Base-by-base conservation (phyloP, 139 green algal species). In the Diplosphaera chodatii region DNA sequence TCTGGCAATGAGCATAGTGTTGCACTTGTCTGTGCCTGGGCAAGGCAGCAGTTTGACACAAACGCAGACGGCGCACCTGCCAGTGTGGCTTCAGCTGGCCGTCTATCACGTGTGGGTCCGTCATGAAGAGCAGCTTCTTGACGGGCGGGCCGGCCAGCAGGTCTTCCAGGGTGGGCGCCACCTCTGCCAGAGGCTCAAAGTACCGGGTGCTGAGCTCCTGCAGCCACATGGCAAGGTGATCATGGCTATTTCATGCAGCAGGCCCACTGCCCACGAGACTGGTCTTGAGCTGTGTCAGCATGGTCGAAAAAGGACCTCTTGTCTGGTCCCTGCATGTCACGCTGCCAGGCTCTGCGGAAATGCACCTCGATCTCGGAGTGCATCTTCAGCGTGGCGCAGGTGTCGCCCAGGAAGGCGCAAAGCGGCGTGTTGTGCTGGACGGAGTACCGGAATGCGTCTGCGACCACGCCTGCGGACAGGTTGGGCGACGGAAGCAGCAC, bases 41-140 rank as follows among this genome's bases (percentile, higher is more conserved):
- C n/a, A n/a, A n/a, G n/a, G n/a, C n/a, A n/a, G n/a, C n/a, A n/a
- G n/a, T n/a, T n/a, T n/a, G n/a, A n/a, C n/a, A n/a, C n/a, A n/a
- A n/a, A n/a, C n/a, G n/a, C n/a, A n/a, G 32, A 33, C 16, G 23
- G 30, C 55, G 21, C 29, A 69, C 68, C 32, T 63, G 31, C 87
- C 88, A 94, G 69, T 92, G 70, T 3, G 90, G 90, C 68, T 79
- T 73, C 4, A 94, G 59, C 63, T 79, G 33, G 0, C 18, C 22
- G 21, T 78, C 68, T 4, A 95, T 76, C 32, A 74, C 55, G 18
- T 78, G 63, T 21, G 87, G 78, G 4, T 77, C 64, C 1, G 81
- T 74, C 88, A 97, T 93, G 75, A 96, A 93, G 28, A 97, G 81
- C 74, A 97, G 76, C 85, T 97, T 97, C 66, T 84, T 83, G 30